Percentiles rank a stretch among this genome's conserved stretches.
These are phyloP conservation scores for Agaricus blazei DNA, from an alignment of 768 basidiomycete genomes.

Conservation along the genomic window DNA sequence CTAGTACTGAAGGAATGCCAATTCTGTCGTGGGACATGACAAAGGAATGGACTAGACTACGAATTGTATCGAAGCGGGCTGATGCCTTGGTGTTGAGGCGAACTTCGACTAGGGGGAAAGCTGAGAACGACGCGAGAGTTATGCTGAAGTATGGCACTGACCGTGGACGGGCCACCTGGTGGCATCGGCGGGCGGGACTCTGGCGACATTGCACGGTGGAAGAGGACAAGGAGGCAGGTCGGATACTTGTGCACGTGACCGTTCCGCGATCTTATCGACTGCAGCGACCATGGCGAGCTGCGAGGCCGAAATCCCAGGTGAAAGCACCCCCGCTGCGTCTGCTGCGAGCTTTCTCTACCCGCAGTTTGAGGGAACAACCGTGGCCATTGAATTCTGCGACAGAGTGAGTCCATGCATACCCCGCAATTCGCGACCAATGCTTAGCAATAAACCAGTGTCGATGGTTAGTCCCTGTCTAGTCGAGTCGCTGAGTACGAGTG, in stretches of 20 bases:
- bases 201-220: neutral
- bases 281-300: slow-evolving; percentile 8
- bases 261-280: neutral
- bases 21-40: slow-evolving; percentile 58
- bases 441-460: slow-evolving; percentile 49
- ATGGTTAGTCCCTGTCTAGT: slow-evolving; percentile 46
- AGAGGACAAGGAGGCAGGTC: slow-evolving; percentile 26
- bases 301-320: neutral
- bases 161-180: slow-evolving; percentile 65
- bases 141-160: slow-evolving; percentile 17
- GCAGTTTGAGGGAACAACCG: slow-evolving; percentile 35
- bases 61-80: slow-evolving; percentile 71
- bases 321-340: neutral
- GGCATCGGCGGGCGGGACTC: neutral
- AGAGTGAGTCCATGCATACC: slow-evolving; percentile 47
- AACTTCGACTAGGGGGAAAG: slow-evolving; percentile 64
- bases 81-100: slow-evolving; percentile 65
- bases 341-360: slow-evolving; percentile 45
- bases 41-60: slow-evolving; percentile 55
- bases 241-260: slow-evolving; percentile 25
- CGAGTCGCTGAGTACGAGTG: neutral
- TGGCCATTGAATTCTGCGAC: slow-evolving; percentile 93
- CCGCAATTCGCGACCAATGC: neutral
- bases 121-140: neutral
- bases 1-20: slow-evolving; percentile 61